Conservation (phyloP, 2,329 filamentous ascomycete species). For the Epicoccum nigrum region DNA sequence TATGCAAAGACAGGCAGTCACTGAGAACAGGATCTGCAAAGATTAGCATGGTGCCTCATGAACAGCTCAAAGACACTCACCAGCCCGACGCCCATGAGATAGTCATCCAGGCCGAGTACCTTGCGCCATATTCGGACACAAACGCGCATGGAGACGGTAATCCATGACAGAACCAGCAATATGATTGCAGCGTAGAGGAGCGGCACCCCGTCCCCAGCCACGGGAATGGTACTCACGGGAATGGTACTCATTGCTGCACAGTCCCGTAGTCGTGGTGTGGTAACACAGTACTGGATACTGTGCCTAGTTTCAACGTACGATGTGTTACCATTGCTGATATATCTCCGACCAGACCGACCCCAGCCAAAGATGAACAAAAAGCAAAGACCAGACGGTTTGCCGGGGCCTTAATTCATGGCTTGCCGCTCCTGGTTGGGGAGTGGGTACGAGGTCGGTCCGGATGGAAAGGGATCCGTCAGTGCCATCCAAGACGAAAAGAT, state of each 20-base stretch:
- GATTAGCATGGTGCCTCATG: constrained; percentile 1
- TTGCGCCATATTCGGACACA: constrained; percentile 27
- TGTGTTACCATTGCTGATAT: no score
- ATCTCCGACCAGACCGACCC: no score
- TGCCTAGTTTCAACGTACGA: no score
- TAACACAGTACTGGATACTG: background rate
- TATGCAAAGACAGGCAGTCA: constrained; percentile 29
- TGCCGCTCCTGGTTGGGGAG: no score
- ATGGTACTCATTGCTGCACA: no score
- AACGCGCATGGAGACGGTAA: constrained; percentile 24
- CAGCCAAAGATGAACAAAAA: no score
- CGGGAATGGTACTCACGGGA: constrained; percentile 24
- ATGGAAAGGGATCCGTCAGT: no score
- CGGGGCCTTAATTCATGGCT: no score
- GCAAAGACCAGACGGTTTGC: no score
- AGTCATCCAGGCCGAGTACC: constrained; percentile 22
- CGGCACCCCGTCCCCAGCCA: constrained; percentile 25
- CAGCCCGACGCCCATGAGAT: constrained; percentile 25
- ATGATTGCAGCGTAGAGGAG: constrained; percentile 25
- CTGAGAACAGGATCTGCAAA: constrained; percentile 21
- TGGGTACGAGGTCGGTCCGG: no score
- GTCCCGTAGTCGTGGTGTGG: background rate
- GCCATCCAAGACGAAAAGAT: no score
- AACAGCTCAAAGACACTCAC: constrained; percentile 12
- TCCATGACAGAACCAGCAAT: constrained; percentile 26